Conservation (phyloP, 495 filamentous ascomycete species). For the Penicillium dipodomyicola region DNA sequence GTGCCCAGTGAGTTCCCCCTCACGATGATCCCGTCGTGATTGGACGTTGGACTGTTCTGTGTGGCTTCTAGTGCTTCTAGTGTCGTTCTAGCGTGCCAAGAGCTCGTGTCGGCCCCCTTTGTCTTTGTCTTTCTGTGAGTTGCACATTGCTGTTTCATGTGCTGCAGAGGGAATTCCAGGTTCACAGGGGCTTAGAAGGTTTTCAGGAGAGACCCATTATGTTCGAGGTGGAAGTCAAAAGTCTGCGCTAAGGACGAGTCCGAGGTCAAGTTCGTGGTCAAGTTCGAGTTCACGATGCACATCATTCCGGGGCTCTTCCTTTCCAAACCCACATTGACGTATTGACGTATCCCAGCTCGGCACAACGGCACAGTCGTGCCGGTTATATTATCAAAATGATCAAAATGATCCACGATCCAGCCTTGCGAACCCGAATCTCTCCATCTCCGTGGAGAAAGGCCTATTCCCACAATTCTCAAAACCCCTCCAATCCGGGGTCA, state of each 20-base stretch:
- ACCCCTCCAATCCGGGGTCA: slow-evolving; percentile 13
- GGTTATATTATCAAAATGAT: neutral
- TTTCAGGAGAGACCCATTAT: neutral
- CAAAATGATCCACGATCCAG: neutral
- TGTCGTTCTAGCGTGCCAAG: slow-evolving; percentile 15
- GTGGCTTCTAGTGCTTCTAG: slow-evolving; percentile 35
- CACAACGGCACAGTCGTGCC: slow-evolving; percentile 2
- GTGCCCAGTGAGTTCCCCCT: slow-evolving; percentile 1
- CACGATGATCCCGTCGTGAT: slow-evolving; percentile 14
- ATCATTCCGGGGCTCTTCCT: neutral
- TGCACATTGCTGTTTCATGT: neutral
- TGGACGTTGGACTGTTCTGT: slow-evolving; percentile 14
- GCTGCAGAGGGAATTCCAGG: neutral
- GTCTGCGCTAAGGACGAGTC: neutral
- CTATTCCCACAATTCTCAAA: neutral
- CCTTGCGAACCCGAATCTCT: neutral
- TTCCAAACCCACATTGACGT: neutral
- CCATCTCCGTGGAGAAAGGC: neutral
- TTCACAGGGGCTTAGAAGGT: neutral
- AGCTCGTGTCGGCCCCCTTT: neutral
- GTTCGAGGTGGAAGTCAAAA: neutral
- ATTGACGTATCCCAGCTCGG: slow-evolving; percentile 4
- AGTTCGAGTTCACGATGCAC: neutral
- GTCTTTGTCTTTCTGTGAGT: neutral
- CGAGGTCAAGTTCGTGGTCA: neutral